Base-by-base conservation (phyloP, 2,329 filamentous ascomycete genomes). In the Venturia effusa region DNA sequence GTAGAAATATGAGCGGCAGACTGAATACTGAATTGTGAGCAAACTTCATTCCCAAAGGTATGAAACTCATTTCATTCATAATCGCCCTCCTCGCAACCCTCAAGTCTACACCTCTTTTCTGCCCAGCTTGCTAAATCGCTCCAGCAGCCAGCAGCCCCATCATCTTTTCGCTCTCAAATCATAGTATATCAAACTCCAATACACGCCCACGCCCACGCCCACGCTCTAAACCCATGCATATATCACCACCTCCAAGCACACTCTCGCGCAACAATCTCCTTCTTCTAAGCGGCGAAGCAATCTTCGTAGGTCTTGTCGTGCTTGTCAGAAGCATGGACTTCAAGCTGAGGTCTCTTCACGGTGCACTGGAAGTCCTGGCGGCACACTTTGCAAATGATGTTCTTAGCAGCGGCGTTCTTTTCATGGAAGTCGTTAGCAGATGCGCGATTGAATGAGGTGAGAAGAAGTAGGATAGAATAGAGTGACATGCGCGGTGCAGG, bases 351-450 rank as follows among this genome's bases (percentile, higher is more conserved):
- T 66, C 82, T 84, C 72, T 88, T 87, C 66, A 87, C 88, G 41
- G 89, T 92, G 80, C 88, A 87, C 69, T 92, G 82, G 79, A 92
- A 92, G 37, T 88, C 89, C 69, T 87, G 83, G 77, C 86, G 88
- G 87, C 89, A 92, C 71, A 85, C 80, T 68, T 83, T 78, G 82
- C 89, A 92, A 76, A 90, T 87, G 75, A 92, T 89, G 72, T 83
- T 86, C 80, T 86, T 88, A 66, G 89, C 88, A 69, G 86, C 80
- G 69, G 83, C 80, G 78, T 92, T 92, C 87, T 89, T n/a, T n/a
- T n/a, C n/a, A 68, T 4, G 10, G 17, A 57, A 13, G 34, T 3
- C 4, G 22, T 51, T 27, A 51, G 45, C 22, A 4, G 13, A 27
- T 24, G 22, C 24, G 22, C 22, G 10, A 4, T 27, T 11, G 27